Percentiles rank a stretch among this genome's conserved stretches.
Conservation (phyloP, 805 yeast species). For the Yamadazyma sp. region DNA sequence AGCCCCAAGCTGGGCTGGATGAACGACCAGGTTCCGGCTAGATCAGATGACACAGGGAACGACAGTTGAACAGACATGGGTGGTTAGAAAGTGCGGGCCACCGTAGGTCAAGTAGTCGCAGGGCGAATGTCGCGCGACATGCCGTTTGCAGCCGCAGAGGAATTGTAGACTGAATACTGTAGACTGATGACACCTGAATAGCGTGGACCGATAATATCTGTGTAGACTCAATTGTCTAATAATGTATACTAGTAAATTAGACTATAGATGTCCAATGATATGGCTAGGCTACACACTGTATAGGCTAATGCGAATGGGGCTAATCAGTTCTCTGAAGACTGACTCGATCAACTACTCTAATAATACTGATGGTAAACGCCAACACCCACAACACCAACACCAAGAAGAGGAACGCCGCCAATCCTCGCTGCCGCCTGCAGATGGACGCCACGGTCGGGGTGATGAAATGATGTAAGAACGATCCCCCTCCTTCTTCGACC, state of each 20-base stretch:
- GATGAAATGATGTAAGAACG: slow-evolving; percentile 19
- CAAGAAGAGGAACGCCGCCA: slow-evolving; percentile 77
- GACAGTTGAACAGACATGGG: slow-evolving; percentile 7
- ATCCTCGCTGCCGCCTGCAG: slow-evolving; percentile 74
- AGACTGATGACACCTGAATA: too few species aligned
- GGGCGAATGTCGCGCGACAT: too few species aligned
- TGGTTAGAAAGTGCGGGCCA: neutral
- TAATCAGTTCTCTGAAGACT: slow-evolving; percentile 8
- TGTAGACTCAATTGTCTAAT: too few species aligned
- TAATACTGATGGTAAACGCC: slow-evolving; percentile 78
- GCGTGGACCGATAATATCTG: too few species aligned
- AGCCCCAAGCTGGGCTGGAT: slow-evolving; percentile 74
- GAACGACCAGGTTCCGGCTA: slow-evolving; percentile 71
- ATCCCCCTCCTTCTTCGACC: slow-evolving; percentile 6
- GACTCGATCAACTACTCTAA: slow-evolving; percentile 76
- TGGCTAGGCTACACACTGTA: too few species aligned
- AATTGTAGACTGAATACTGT: too few species aligned
- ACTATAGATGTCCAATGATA: too few species aligned
- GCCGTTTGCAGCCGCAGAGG: too few species aligned
- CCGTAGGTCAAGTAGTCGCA: too few species aligned
- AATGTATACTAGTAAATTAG: too few species aligned
- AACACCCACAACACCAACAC: slow-evolving; percentile 79
- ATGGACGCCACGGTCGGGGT: slow-evolving; percentile 46
- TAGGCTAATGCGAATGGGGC: neutral
- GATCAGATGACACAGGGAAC: slow-evolving; percentile 58